These are phyloP conservation scores for Striga asiatica DNA, from an alignment of 257 asterid species.

Conservation along the genomic window DNA sequence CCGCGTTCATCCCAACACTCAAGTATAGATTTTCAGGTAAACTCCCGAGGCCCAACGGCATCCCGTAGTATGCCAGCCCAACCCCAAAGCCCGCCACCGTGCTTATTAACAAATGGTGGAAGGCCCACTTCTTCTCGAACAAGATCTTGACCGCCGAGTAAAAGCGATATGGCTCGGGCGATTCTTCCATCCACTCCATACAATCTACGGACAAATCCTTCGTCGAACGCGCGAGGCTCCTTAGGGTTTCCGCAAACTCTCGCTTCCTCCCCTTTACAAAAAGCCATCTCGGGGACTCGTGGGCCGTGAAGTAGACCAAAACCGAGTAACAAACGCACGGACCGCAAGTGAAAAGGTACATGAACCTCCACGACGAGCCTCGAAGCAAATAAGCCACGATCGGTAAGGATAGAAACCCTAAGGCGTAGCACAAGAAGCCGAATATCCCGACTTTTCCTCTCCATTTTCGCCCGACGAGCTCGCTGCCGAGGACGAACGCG, in stretches of 20 bases:
- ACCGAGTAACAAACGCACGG: slow-evolving; percentile 27
- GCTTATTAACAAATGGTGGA: background rate
- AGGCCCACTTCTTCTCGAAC: background rate
- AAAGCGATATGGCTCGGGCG: background rate
- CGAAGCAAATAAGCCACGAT: slow-evolving; percentile 22
- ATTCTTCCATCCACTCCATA: background rate
- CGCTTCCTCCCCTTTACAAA: slow-evolving; percentile 19
- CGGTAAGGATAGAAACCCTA: slow-evolving; percentile 32
- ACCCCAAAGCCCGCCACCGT: slow-evolving; percentile 19
- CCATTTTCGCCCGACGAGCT: slow-evolving; percentile 35
- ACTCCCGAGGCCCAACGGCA: slow-evolving; percentile 30
- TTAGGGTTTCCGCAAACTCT: slow-evolving; percentile 1
- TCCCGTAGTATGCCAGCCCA: slow-evolving; percentile 26
- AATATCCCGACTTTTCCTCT: slow-evolving; percentile 29
- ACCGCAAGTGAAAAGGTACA: slow-evolving; percentile 28
- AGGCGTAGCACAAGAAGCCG: slow-evolving; percentile 26
- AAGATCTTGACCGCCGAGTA: background rate
- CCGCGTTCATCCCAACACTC: slow-evolving; percentile 20
- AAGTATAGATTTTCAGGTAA: slow-evolving; percentile 24
- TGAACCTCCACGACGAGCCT: slow-evolving; percentile 32
- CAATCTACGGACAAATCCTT: background rate
- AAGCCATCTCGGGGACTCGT: slow-evolving; percentile 47
- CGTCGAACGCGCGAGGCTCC: background rate
- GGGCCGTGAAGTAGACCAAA: slow-evolving; percentile 21
- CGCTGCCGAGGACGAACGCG: slow-evolving; percentile 35